A percentile compares a stretch with the other conserved stretches of the same genome.
These are phyloP conservation scores for carrot (Daucus carota) DNA, from an alignment of 129 eudicot species.

Conservation along the genomic window DH1_v3.0 NC_030388.2:8381001-8381500, in stretches of 20 bases:
- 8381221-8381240: conserved; percentile 85
- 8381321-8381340: neutral
- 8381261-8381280: conserved; percentile 24
- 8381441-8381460: too few relatives aligned
- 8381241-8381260: conserved; percentile 50
- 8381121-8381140: conserved; percentile 17
- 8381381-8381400: neutral
- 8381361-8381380: neutral
- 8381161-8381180: conserved; percentile 22
- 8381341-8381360: neutral
- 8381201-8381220: conserved; percentile 68
- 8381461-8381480: too few relatives aligned
- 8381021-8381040: conserved; percentile 1
- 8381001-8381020: neutral
- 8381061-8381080: conserved; percentile 18
- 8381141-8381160: conserved; percentile 9
- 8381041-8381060: conserved; percentile 6
- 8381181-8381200: conserved; percentile 41
- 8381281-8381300: neutral
- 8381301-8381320: neutral
- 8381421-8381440: too few relatives aligned
- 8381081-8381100: conserved; percentile 32
- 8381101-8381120: conserved; percentile 20
- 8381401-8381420: neutral
- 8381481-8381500: neutral